A percentile compares a stretch with the other conserved stretches of the same genome.
phyloP scores from a whole-genome alignment of 768 basidiomycete genomes.

The Phaffia australis region DNA sequence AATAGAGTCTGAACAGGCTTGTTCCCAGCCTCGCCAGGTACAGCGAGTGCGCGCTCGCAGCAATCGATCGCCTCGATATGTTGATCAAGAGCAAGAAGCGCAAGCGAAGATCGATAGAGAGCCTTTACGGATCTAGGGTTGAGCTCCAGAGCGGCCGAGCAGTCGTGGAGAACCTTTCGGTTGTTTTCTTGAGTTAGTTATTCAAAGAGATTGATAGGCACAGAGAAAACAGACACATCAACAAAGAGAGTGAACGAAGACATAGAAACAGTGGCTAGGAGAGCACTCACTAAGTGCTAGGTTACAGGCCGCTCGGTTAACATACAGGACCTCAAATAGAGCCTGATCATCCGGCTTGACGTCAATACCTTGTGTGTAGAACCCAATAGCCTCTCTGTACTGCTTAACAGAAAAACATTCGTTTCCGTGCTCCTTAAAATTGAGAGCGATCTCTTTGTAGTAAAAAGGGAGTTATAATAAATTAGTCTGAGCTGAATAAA shows the following conservation, averaged over 20 bases:
- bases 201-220: conserved; percentile 9
- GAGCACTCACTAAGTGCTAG: conserved; percentile 42
- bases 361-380: conserved; percentile 83
- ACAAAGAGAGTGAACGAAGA: background rate
- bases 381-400: conserved; percentile 72
- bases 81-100: conserved; percentile 61
- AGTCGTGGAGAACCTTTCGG: conserved; percentile 74
- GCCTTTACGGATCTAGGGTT: conserved; percentile 67
- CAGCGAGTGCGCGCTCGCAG: conserved; percentile 55
- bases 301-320: conserved; percentile 89
- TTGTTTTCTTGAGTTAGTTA: conserved; percentile 57
- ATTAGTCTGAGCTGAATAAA: background rate
- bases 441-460: conserved; percentile 65
- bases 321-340: conserved; percentile 50
- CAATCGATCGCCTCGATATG: conserved; percentile 75
- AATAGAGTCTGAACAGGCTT: conserved; percentile 25
- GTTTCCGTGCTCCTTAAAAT: conserved; percentile 92
- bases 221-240: background rate
- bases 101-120: conserved; percentile 70
- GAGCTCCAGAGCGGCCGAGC: conserved; percentile 56
- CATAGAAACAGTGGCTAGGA: background rate
- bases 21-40: conserved; percentile 43
- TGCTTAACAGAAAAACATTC: conserved; percentile 82
- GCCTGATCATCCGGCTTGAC: conserved; percentile 64
- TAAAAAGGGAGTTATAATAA: background rate